These are phyloP conservation scores for Ramularia endophylla DNA, from an alignment of 2,329 filamentous ascomycete species.

Conservation along the genomic window DNA sequence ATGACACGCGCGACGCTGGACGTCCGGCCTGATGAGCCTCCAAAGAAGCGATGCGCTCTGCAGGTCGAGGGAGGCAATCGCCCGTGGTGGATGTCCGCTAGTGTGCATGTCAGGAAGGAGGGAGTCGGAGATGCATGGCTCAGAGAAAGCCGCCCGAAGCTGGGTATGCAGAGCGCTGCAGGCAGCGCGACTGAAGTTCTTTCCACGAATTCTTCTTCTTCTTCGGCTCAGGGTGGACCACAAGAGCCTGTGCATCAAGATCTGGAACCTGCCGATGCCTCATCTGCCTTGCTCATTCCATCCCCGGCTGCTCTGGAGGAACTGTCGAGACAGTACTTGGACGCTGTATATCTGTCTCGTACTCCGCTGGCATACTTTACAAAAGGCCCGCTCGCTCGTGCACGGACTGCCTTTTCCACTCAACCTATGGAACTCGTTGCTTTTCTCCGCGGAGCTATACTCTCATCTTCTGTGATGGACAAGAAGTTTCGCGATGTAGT, in stretches of 20 bases:
- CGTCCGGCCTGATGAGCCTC: constrained; percentile 25
- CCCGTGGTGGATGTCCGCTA: constrained; percentile 23
- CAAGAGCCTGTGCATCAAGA: background rate
- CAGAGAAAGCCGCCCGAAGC: background rate
- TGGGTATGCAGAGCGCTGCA: background rate
- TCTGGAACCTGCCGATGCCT: background rate
- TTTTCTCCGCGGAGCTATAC: constrained; percentile 52
- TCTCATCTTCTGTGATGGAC: constrained; percentile 55
- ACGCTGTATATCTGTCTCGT: constrained; percentile 47
- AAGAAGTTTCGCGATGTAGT: constrained; percentile 74
- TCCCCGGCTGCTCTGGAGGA: constrained; percentile 23
- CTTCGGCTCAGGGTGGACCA: background rate
- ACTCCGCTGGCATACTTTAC: constrained; percentile 78
- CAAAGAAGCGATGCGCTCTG: constrained; percentile 14
- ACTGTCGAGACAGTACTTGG: constrained; percentile 34
- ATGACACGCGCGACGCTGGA: constrained; percentile 27
- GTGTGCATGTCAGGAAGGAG: constrained; percentile 7
- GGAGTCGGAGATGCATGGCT: background rate
- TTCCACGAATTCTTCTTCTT: no score
- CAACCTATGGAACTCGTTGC: constrained; percentile 58
- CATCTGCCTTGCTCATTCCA: background rate
- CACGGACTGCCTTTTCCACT: constrained; percentile 62
- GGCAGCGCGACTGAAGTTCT: background rate
- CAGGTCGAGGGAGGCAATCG: constrained; percentile 8
- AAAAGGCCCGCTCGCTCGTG: constrained; percentile 72